These are phyloP conservation scores for Tolypocladium paradoxum DNA, from an alignment of 2,329 filamentous ascomycete species.

Conservation along the genomic window DNA sequence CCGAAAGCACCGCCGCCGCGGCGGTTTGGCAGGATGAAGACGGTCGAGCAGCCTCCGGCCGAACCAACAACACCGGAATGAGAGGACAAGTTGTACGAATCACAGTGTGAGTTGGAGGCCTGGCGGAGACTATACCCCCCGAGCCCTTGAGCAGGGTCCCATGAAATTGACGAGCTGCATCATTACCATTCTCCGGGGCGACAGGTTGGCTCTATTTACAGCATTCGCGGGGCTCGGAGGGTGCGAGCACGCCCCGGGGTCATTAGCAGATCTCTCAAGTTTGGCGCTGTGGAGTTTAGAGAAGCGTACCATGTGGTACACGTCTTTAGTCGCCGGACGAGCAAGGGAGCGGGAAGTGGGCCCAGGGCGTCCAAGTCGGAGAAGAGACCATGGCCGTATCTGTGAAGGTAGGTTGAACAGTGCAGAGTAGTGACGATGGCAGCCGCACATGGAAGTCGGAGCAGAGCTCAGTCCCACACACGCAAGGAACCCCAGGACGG, in stretches of 20 bases:
- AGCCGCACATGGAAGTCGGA: too few species aligned
- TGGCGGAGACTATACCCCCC: not conserved
- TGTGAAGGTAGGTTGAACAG: not conserved
- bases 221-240: not conserved
- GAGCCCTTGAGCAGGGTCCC: not conserved
- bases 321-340: not conserved
- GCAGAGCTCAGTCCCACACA: too few species aligned
- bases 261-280: not conserved
- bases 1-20: conserved; percentile 36
- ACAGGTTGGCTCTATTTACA: not conserved
- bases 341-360: not conserved
- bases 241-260: too few species aligned
- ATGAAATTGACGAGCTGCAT: not conserved
- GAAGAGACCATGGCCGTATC: not conserved
- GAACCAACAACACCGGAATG: conserved; percentile 12
- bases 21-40: conserved; percentile 30
- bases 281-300: not conserved
- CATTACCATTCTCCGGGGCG: not conserved
- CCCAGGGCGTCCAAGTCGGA: not conserved
- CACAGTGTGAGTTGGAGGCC: not conserved
- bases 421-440: not conserved
- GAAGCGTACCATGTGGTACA: not conserved
- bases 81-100: not conserved
- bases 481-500: too few species aligned
- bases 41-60: conserved; percentile 17